Evolutionary conservation across 169 alveolate genomes (phyloP), one percentile per base, ranked within the genome.

Genomic region (Prorocentrum cordatum): DNA sequence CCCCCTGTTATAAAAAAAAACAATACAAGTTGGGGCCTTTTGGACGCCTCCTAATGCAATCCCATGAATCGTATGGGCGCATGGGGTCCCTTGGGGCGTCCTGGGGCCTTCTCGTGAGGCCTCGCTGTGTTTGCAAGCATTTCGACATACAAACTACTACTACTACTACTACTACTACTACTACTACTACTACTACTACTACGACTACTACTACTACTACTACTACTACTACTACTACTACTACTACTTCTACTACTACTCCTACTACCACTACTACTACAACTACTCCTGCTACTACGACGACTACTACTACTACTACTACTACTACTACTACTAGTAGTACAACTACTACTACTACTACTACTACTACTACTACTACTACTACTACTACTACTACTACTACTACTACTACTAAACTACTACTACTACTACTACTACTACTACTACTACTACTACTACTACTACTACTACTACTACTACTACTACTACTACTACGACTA

Each of bases 131-230:
- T n/a, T n/a, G n/a, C n/a, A n/a, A n/a, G 29, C 29, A 14, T 14
- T 54, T 5, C 20, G 66, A 9, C 26, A n/a, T 54, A 54, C 66
- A 14, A 54, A 54, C 66, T 54, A 54, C 66, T 54, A 54, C 66
- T 54, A 54, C 66, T 54, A 54, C 66, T 54, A 54, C 66, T 54
- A 54, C 66, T 54, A 54, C 66, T 54, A 54, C 66, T 54, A 54
- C 66, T 54, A 54, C 66, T 54, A 54, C 66, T 54, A 54, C 66
- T 54, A 54, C 66, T 54, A 54, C 66, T 54, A 54, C 66, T 54
- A 54, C 66, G 7, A 54, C 66, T 54, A 54, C 66, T 54, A 54
- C 66, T 54, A 54, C 66, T 54, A 54, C 66, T 54, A 54, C 66
- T 54, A 54, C 66, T 54, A 54, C 66, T 54, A 54, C 66, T 54